Conservation (phyloP, 2,329 filamentous ascomycete species). For the Paracoccidioides brasiliensis region DNA sequence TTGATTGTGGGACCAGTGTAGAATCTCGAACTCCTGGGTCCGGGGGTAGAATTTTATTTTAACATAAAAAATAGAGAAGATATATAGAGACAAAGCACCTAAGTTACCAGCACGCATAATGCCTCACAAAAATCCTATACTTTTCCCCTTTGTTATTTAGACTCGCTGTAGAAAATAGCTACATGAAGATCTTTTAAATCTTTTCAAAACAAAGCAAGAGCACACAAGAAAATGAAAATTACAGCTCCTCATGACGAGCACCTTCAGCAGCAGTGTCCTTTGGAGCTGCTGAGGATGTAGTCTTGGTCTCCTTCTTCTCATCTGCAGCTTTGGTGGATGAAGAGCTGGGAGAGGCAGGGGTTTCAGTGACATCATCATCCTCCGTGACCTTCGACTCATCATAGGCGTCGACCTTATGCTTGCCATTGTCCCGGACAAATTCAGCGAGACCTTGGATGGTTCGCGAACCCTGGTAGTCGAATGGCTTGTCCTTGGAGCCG, state of each 20-base stretch:
- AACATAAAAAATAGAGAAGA: too few relatives aligned
- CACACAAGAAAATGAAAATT: slow-evolving; percentile 8
- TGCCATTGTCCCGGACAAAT: slow-evolving; percentile 93
- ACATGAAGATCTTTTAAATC: too few relatives aligned
- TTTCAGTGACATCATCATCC: slow-evolving; percentile 17
- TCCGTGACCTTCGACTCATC: slow-evolving; percentile 45
- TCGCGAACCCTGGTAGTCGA: slow-evolving; percentile 79
- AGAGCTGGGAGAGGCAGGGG: slow-evolving; percentile 15
- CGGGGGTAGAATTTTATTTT: too few relatives aligned
- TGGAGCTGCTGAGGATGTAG: slow-evolving; percentile 3
- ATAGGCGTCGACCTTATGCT: slow-evolving; percentile 61
- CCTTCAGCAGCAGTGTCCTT: slow-evolving; percentile 15
- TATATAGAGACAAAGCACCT: too few relatives aligned
- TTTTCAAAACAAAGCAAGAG: background rate
- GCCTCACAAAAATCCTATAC: too few relatives aligned
- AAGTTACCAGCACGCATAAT: too few relatives aligned
- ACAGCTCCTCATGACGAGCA: slow-evolving; percentile 29
- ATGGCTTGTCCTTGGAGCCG: slow-evolving; percentile 68
- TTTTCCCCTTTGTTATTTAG: too few relatives aligned
- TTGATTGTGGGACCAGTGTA: too few relatives aligned
- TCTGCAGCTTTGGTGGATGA: slow-evolving; percentile 12
- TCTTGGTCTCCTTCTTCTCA: background rate
- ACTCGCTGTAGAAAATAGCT: too few relatives aligned
- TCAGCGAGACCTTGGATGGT: slow-evolving; percentile 81
- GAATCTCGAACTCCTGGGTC: too few relatives aligned